Evolutionary conservation across 169 alveolate species (phyloP).

Genomic region (Eimeria acervulina): DNA sequence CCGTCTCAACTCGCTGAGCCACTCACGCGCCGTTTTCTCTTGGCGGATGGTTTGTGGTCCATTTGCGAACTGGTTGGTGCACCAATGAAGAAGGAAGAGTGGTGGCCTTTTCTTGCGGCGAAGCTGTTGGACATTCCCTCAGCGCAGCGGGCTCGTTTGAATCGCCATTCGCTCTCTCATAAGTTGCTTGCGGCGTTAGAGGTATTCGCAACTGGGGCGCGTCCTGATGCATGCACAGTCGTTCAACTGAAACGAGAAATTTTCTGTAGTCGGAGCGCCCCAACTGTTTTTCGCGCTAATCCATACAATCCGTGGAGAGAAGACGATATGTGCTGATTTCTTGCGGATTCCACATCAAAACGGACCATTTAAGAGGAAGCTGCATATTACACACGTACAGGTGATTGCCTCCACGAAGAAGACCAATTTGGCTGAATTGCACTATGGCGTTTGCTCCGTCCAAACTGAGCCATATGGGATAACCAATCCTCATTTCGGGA

Average conservation of each 20-base stretch:
- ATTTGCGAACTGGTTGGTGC: slow-evolving; percentile 28
- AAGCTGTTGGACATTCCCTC: neutral
- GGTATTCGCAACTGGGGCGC: neutral
- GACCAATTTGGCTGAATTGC: neutral
- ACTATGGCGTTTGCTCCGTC: neutral
- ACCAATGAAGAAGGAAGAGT: neutral
- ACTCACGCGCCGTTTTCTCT: slow-evolving; percentile 13
- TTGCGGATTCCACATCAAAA: neutral
- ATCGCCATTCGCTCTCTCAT: neutral
- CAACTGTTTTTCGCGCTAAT: neutral
- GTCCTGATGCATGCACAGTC: neutral
- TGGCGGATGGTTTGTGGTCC: slow-evolving; percentile 40
- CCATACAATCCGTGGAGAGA: neutral
- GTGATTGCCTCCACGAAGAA: neutral
- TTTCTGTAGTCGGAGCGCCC: neutral
- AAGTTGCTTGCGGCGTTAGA: neutral
- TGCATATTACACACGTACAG: no score
- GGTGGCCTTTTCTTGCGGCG: neutral
- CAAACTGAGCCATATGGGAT: neutral
- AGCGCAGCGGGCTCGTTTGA: neutral
- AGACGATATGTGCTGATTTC: neutral
- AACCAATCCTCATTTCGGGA: neutral
- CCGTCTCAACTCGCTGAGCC: neutral
- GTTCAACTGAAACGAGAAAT: slow-evolving; percentile 7
- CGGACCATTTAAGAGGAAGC: neutral